Evolutionary conservation across 257 asterid species (phyloP).

Genomic region (Scutellaria minor): DNA sequence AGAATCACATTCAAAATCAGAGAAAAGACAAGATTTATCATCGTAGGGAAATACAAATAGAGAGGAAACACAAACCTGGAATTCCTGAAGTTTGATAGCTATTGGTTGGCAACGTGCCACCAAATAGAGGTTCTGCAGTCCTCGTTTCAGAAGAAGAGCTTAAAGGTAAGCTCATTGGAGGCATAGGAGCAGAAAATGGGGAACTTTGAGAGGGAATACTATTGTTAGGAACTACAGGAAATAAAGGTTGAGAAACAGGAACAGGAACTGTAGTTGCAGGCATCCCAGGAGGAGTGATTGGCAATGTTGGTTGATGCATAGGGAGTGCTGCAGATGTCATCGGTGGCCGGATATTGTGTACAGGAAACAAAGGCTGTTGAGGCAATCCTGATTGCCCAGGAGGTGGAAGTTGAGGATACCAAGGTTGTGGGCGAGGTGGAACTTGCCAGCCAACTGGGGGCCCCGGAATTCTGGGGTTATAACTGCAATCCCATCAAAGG

Average conservation of each 20-base stretch:
- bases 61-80: slow-evolving; percentile 50
- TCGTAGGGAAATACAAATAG: slow-evolving; percentile 24
- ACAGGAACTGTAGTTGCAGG: slow-evolving; percentile 49
- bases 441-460: slow-evolving; percentile 74
- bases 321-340: slow-evolving; percentile 53
- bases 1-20: not conserved
- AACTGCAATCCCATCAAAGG: slow-evolving; percentile 45
- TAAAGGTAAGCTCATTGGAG: slow-evolving; percentile 48
- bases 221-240: slow-evolving; percentile 66
- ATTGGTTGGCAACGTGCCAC: slow-evolving; percentile 21
- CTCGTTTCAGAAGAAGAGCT: slow-evolving; percentile 30
- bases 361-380: slow-evolving; percentile 85
- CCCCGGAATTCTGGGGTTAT: slow-evolving; percentile 62
- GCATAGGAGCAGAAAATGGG: slow-evolving; percentile 56
- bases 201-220: slow-evolving; percentile 51
- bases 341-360: slow-evolving; percentile 67
- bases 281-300: slow-evolving; percentile 76
- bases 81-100: slow-evolving; percentile 37
- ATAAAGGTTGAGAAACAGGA: slow-evolving; percentile 68
- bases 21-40: not conserved
- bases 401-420: slow-evolving; percentile 81
- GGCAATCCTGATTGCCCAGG: slow-evolving; percentile 68
- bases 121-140: slow-evolving; percentile 24
- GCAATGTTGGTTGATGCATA: slow-evolving; percentile 45
- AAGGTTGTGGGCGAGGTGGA: slow-evolving; percentile 73